These are phyloP conservation scores for Bipolaris zeicola DNA, from an alignment of 2,329 filamentous ascomycete genomes.

Conservation along the genomic window DNA sequence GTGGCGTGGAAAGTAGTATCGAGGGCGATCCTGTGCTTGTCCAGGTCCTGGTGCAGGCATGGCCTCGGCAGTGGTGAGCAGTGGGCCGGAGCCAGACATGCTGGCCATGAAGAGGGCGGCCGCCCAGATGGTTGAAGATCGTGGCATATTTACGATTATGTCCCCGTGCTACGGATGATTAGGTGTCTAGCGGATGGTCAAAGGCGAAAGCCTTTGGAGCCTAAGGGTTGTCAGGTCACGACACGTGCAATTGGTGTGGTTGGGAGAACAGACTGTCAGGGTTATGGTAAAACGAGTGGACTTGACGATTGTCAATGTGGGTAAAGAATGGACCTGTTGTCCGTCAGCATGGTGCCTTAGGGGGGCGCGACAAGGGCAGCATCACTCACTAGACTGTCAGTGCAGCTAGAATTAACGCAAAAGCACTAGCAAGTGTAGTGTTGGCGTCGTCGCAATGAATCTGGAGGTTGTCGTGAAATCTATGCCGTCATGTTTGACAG, in stretches of 20 bases:
- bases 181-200: slow-evolving; percentile 22
- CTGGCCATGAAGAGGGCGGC: slow-evolving; percentile 52
- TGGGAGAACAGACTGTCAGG: slow-evolving; percentile 45
- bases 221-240: slow-evolving; percentile 21
- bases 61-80: slow-evolving; percentile 55
- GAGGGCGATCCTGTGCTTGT: slow-evolving; percentile 44
- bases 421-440: slow-evolving; percentile 31
- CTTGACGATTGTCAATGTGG: slow-evolving; percentile 53
- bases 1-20: slow-evolving; percentile 57
- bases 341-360: slow-evolving; percentile 19
- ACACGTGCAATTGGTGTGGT: slow-evolving; percentile 1
- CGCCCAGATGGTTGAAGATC: slow-evolving; percentile 54
- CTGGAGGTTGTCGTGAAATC: slow-evolving; percentile 25
- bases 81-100: slow-evolving; percentile 54
- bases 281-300: slow-evolving; percentile 58
- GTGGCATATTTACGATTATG: slow-evolving; percentile 51
- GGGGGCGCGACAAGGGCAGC: not conserved
- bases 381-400: slow-evolving; percentile 45
- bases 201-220: slow-evolving; percentile 25
- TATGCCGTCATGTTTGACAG: slow-evolving; percentile 47
- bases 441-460: slow-evolving; percentile 31
- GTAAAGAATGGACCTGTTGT: slow-evolving; percentile 46
- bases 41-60: slow-evolving; percentile 52
- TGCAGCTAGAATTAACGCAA: slow-evolving; percentile 38
- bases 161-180: slow-evolving; percentile 34